Conservation (phyloP, 2,329 filamentous ascomycete genomes). For the Harringtonia aguacate region DNA sequence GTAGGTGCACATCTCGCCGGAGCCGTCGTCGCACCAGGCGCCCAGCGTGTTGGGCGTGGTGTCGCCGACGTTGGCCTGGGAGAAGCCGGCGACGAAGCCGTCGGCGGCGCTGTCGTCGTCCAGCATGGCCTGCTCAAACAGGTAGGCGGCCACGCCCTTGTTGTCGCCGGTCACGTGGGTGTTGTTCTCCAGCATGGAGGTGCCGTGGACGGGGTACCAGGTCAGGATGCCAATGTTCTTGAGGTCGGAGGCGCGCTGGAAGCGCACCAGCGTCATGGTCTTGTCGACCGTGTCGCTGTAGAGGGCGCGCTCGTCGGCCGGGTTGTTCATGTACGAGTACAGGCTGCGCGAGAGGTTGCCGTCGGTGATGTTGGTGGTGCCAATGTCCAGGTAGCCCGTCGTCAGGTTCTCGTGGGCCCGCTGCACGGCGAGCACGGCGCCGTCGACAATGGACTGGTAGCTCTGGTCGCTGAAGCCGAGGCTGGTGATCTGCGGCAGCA, state of each 20-base stretch:
- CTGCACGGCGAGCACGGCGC: conserved; percentile 70
- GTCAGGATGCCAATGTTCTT: conserved; percentile 74
- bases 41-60: conserved; percentile 82
- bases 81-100: conserved; percentile 82
- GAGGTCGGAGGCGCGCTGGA: conserved; percentile 61
- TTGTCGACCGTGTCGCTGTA: conserved; percentile 55
- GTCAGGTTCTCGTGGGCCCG: conserved; percentile 64
- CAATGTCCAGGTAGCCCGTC: conserved; percentile 61
- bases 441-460: conserved; percentile 81
- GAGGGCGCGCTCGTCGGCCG: conserved; percentile 57
- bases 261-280: conserved; percentile 67
- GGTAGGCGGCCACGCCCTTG: conserved; percentile 81
- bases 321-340: conserved; percentile 81
- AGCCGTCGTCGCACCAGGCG: conserved; percentile 81
- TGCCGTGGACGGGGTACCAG: conserved; percentile 90
- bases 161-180: conserved; percentile 90
- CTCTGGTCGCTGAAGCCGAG: conserved; percentile 79
- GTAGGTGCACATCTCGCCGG: conserved; percentile 58
- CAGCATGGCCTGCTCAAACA: conserved; percentile 64
- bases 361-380: conserved; percentile 57
- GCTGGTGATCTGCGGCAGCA: conserved; percentile 83
- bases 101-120: conserved; percentile 44
- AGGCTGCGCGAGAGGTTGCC: conserved; percentile 85
- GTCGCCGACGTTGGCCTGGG: conserved; percentile 83
- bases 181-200: conserved; percentile 84